A percentile compares a stretch with the other conserved stretches of the same genome.
Evolutionary conservation across 1,284 basidiomycete genomes (phyloP).

Genomic region (Ceratorhiza oryzae-sativae): DNA sequence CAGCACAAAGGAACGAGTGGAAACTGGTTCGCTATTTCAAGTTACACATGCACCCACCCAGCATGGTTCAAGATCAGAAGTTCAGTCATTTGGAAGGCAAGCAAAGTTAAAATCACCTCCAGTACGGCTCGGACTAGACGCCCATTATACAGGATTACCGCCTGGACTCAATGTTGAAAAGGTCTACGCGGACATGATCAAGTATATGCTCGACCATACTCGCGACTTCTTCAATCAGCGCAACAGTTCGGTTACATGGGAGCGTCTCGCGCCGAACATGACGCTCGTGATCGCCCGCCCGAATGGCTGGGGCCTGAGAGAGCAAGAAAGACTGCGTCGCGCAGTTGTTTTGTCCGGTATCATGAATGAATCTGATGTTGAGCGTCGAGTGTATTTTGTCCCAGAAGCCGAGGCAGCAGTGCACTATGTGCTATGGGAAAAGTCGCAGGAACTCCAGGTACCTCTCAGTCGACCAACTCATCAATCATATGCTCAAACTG

Average conservation of each 20-base stretch:
- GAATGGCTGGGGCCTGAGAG: conserved; percentile 34
- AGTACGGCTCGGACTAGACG: not conserved
- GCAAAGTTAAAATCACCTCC: no score
- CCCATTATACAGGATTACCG: not conserved
- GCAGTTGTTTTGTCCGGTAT: not conserved
- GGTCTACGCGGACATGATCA: conserved; percentile 12
- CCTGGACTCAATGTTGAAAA: not conserved
- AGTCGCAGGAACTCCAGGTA: conserved; percentile 11
- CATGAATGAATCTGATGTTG: not conserved
- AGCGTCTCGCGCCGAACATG: not conserved
- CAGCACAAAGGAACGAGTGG: not conserved
- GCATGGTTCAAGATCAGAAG: conserved; percentile 8
- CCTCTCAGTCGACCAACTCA: not conserved
- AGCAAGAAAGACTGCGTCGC: conserved; percentile 19
- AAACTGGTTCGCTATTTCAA: conserved; percentile 17
- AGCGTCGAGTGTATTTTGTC: not conserved
- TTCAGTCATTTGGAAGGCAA: not conserved
- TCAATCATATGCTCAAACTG: not conserved
- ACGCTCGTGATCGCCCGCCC: conserved; percentile 37
- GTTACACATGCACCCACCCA: conserved; percentile 15
- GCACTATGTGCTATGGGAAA: conserved; percentile 11
- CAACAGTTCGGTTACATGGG: conserved; percentile 19
- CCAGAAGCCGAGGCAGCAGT: conserved; percentile 24
- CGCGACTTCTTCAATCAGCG: conserved; percentile 14
- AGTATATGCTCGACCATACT: conserved; percentile 28